Conservation (phyloP, 1,139 yeast species). For the Debaryomycetaceae sp. region DNA sequence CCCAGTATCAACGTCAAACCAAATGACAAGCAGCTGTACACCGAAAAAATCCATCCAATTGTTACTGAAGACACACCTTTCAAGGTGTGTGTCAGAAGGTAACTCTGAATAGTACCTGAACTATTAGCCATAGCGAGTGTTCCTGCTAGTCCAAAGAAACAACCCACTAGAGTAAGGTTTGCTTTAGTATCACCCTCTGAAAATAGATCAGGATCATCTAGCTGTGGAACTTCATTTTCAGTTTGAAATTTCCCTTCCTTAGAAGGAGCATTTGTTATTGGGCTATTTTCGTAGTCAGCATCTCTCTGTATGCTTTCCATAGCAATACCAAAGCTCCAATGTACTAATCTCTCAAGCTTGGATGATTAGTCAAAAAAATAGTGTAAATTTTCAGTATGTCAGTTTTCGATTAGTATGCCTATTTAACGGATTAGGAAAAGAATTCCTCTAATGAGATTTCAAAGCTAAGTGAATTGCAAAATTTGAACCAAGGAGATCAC, state of each 20-base stretch:
- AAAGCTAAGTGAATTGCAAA: too few relatives aligned
- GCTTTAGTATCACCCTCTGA: constrained; percentile 67
- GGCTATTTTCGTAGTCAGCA: neutral
- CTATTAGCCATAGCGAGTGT: constrained; percentile 63
- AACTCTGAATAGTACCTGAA: constrained; percentile 60
- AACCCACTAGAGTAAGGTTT: constrained; percentile 59
- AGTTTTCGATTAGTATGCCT: too few relatives aligned
- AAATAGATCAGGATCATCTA: constrained; percentile 25
- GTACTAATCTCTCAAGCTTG: too few relatives aligned
- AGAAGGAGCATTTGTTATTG: neutral
- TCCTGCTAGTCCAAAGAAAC: constrained; percentile 56
- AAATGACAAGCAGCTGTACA: constrained; percentile 51
- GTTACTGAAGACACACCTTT: constrained; percentile 36
- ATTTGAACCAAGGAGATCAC: too few relatives aligned
- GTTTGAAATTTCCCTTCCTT: neutral
- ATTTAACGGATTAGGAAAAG: too few relatives aligned
- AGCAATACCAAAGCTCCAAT: too few relatives aligned
- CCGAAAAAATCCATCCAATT: constrained; percentile 63
- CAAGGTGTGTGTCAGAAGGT: constrained; percentile 51
- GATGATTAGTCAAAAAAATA: too few relatives aligned
- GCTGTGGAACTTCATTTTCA: neutral
- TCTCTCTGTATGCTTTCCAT: neutral
- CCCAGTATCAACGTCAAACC: constrained; percentile 61
- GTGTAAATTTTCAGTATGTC: too few relatives aligned
- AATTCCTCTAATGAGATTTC: too few relatives aligned